Evolutionary conservation across 2,329 filamentous ascomycete species (phyloP).

Genomic region (Trichoderma pleuroti): DNA sequence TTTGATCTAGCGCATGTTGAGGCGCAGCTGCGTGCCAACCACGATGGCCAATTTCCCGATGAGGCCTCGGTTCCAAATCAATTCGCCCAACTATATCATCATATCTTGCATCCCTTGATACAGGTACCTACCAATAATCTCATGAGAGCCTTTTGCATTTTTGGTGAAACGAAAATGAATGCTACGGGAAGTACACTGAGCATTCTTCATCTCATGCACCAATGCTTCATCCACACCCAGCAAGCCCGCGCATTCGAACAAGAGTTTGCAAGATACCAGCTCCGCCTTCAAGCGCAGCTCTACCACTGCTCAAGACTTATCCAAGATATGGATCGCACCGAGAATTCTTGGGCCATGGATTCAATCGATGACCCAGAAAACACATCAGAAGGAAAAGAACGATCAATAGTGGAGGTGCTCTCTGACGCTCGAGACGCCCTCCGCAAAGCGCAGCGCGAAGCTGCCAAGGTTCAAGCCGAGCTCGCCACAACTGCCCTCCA

Average conservation of each 20-base stretch:
- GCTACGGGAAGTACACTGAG: background rate
- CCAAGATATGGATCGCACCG: background rate
- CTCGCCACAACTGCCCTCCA: background rate
- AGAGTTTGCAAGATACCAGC: background rate
- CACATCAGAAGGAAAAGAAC: background rate
- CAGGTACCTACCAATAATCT: too few relatives aligned
- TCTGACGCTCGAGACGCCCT: background rate
- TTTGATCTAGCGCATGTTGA: too few relatives aligned
- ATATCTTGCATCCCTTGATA: too few relatives aligned
- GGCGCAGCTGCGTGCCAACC: too few relatives aligned
- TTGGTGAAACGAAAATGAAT: too few relatives aligned
- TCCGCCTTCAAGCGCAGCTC: background rate
- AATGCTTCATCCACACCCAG: background rate
- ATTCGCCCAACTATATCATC: too few relatives aligned
- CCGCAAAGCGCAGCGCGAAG: background rate
- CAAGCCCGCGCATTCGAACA: background rate
- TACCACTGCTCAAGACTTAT: background rate
- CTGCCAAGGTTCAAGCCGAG: background rate
- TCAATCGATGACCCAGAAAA: background rate
- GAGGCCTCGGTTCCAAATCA: too few relatives aligned
- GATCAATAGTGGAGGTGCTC: background rate
- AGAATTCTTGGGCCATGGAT: background rate
- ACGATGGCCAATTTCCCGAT: too few relatives aligned
- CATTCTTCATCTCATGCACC: background rate
- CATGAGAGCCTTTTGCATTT: too few relatives aligned